A percentile compares a stretch with the other conserved stretches of the same genome.
Evolutionary conservation across 106 monocot species (phyloP).

Genomic region (Dendrobium huoshanense): DNA sequence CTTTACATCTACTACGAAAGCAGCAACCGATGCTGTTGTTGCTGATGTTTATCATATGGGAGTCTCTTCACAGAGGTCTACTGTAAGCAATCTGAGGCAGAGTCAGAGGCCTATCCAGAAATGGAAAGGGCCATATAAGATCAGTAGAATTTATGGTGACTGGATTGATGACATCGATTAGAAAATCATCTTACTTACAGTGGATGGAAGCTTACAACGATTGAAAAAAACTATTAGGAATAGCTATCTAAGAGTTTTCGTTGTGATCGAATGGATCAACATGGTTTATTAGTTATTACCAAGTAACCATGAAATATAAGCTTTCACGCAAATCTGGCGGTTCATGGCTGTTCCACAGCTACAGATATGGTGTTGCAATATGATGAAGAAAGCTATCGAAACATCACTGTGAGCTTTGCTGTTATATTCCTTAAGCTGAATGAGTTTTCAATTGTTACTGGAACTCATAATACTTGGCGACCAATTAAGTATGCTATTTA

Average conservation of each 20-base stretch:
- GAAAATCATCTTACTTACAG: neutral
- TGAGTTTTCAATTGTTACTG: too few species aligned
- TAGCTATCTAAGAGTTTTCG: neutral
- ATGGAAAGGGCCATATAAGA: constrained; percentile 93
- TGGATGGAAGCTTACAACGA: neutral
- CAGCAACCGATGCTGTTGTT: constrained; percentile 27
- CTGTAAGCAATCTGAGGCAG: constrained; percentile 39
- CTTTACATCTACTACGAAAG: constrained; percentile 23
- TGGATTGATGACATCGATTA: constrained; percentile 89
- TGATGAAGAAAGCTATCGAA: too few species aligned
- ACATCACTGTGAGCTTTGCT: too few species aligned
- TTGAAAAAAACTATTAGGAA: neutral
- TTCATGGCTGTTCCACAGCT: too few species aligned
- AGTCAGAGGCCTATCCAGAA: constrained; percentile 59
- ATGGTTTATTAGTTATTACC: neutral
- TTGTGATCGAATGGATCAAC: neutral
- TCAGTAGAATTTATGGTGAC: constrained; percentile 91
- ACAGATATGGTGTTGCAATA: too few species aligned
- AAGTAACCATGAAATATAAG: neutral
- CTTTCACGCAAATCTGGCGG: too few species aligned
- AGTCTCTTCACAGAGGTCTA: constrained; percentile 52
- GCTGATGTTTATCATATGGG: constrained; percentile 67
- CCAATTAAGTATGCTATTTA: too few species aligned
- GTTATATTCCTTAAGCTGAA: too few species aligned
- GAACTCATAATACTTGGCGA: too few species aligned